Evolutionary conservation across 139 green algal species (phyloP).

Genomic region (Closterium sp.): DNA sequence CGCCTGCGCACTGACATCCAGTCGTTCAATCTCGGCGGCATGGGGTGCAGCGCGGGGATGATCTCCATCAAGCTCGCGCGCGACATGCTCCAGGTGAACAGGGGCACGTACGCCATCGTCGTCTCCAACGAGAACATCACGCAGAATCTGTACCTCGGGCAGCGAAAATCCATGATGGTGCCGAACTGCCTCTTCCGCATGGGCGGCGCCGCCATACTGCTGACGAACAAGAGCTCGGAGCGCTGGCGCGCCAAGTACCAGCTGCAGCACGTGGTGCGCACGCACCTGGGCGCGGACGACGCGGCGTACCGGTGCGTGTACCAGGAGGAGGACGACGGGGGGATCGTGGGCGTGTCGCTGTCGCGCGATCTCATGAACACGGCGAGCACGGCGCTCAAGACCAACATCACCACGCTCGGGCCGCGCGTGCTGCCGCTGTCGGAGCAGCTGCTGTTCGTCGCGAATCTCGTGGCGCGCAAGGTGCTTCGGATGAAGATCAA

Average conservation of each 20-base stretch:
- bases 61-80: slow-evolving; percentile 82
- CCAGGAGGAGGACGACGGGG: slow-evolving; percentile 54
- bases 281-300: slow-evolving; percentile 86
- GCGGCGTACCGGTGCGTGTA: slow-evolving; percentile 81
- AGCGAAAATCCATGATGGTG: slow-evolving; percentile 89
- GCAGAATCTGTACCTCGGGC: slow-evolving; percentile 92
- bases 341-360: slow-evolving; percentile 70
- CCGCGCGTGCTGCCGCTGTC: slow-evolving; percentile 88
- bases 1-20: slow-evolving; percentile 86
- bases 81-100: slow-evolving; percentile 72
- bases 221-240: slow-evolving; percentile 78
- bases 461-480: slow-evolving; percentile 82
- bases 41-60: slow-evolving; percentile 89
- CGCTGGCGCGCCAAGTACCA: slow-evolving; percentile 76
- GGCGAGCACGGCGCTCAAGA: slow-evolving; percentile 75
- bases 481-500: slow-evolving; percentile 55
- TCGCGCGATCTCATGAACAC: slow-evolving; percentile 89
- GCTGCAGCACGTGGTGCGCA: slow-evolving; percentile 78
- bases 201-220: slow-evolving; percentile 82
- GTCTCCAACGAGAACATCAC: slow-evolving; percentile 97
- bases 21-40: slow-evolving; percentile 91
- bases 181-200: slow-evolving; percentile 96
- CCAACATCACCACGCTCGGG: slow-evolving; percentile 95
- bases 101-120: slow-evolving; percentile 66
- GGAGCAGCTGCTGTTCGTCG: slow-evolving; percentile 88